These are phyloP conservation scores for Lepidium campestre DNA, from an alignment of 441 rosid species.

Conservation along the genomic window DNA sequence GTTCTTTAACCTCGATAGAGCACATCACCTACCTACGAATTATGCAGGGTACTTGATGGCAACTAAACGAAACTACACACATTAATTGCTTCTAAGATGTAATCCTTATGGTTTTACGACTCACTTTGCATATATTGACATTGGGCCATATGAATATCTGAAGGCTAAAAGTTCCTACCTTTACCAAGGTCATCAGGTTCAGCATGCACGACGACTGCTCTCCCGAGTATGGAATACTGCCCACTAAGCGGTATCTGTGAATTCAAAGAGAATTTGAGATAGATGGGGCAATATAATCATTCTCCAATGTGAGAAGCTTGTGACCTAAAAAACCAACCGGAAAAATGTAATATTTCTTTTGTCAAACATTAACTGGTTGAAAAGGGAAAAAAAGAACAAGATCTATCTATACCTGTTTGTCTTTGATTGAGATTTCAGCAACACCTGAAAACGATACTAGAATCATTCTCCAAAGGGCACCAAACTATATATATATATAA, in stretches of 20 bases:
- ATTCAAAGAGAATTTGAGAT: not conserved
- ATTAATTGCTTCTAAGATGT: not conserved
- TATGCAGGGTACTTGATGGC: not conserved
- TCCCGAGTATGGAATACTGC: conserved; percentile 66
- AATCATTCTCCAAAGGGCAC: not conserved
- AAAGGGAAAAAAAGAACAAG: not conserved
- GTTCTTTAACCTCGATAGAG: not conserved
- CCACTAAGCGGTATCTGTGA: conserved; percentile 74
- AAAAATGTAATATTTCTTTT: not conserved
- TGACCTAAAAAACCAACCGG: not conserved
- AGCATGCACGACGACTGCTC: conserved; percentile 84
- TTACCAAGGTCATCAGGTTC: conserved; percentile 97
- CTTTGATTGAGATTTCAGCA: conserved; percentile 51
- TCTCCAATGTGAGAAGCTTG: not conserved
- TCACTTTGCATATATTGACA: not conserved
- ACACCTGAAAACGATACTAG: conserved; percentile 43
- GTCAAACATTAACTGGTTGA: not conserved
- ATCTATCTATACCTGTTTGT: conserved; percentile 37
- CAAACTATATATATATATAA: not conserved
- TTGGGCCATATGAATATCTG: not conserved
- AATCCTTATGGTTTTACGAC: not conserved
- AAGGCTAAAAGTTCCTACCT: conserved; percentile 40
- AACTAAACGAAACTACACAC: not conserved
- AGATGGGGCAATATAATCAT: not conserved
- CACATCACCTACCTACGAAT: not conserved